phyloP scores from a whole-genome alignment of 1,284 basidiomycete species.

The Ustilago loliicola region DNA sequence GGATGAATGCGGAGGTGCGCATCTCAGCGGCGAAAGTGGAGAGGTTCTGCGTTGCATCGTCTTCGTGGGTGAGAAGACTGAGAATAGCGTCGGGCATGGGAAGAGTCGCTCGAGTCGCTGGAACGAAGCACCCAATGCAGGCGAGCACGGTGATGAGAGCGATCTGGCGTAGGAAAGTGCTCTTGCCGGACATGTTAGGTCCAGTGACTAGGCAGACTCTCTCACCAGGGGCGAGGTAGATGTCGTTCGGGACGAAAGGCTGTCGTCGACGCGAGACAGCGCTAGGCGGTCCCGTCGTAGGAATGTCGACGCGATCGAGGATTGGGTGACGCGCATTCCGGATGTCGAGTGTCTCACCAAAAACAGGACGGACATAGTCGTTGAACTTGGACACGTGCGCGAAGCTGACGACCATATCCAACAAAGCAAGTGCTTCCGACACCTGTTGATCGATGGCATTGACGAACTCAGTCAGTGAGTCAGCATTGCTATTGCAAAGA shows the following conservation, averaged over 20 bases:
- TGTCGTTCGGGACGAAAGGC: slow-evolving; percentile 44
- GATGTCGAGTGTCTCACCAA: slow-evolving; percentile 64
- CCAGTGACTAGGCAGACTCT: slow-evolving; percentile 64
- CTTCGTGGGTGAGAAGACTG: slow-evolving; percentile 90
- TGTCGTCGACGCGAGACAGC: slow-evolving; percentile 18
- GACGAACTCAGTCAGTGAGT: background rate
- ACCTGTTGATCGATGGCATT: slow-evolving; percentile 24
- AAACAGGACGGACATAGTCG: slow-evolving; percentile 51
- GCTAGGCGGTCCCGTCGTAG: background rate
- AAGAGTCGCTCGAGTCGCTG: slow-evolving; percentile 35
- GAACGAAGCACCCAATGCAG: slow-evolving; percentile 80
- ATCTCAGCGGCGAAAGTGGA: slow-evolving; percentile 58
- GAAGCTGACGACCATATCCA: slow-evolving; percentile 59
- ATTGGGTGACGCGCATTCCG: slow-evolving; percentile 73
- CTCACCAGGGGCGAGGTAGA: slow-evolving; percentile 45
- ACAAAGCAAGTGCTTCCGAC: slow-evolving; percentile 58
- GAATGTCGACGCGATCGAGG: slow-evolving; percentile 80
- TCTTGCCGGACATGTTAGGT: slow-evolving; percentile 81
- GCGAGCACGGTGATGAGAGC: slow-evolving; percentile 87
- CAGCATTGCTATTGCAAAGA: background rate
- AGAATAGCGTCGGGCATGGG: slow-evolving; percentile 86
- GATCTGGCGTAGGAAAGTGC: slow-evolving; percentile 88
- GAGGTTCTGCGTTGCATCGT: slow-evolving; percentile 74
- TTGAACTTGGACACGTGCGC: slow-evolving; percentile 37
- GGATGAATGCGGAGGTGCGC: slow-evolving; percentile 73